These are phyloP conservation scores for Knufia fluminis DNA, from an alignment of 2,329 filamentous ascomycete species.

Conservation along the genomic window DNA sequence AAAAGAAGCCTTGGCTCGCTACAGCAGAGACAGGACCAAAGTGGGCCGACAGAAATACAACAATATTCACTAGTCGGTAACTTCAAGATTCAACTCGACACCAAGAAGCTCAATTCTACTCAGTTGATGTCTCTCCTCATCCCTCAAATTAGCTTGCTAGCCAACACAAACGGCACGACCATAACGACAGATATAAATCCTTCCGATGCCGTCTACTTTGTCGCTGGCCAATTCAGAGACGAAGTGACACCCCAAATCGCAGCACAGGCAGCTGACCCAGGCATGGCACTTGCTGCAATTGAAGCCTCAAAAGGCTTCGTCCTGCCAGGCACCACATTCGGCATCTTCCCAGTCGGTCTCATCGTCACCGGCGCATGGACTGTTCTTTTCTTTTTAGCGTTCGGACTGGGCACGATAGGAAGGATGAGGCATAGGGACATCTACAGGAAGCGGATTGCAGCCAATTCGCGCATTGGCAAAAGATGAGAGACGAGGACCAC, in stretches of 20 bases:
- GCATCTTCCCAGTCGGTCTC: slow-evolving; percentile 27
- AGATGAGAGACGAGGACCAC: neutral
- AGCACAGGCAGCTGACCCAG: slow-evolving; percentile 19
- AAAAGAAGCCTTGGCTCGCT: slow-evolving; percentile 11
- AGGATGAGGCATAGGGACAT: slow-evolving; percentile 27
- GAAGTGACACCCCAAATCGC: slow-evolving; percentile 19
- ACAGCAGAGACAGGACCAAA: slow-evolving; percentile 9
- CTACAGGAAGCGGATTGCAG: slow-evolving; percentile 25
- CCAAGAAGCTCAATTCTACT: slow-evolving; percentile 24
- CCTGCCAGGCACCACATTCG: slow-evolving; percentile 27
- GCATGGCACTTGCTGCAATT: slow-evolving; percentile 21
- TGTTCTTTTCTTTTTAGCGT: slow-evolving; percentile 25
- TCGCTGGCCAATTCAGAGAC: slow-evolving; percentile 26
- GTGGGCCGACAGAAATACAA: slow-evolving; percentile 23
- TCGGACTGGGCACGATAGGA: slow-evolving; percentile 28
- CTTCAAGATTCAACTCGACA: slow-evolving; percentile 23
- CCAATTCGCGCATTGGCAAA: slow-evolving; percentile 10
- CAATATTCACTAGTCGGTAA: slow-evolving; percentile 29
- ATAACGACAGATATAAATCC: slow-evolving; percentile 26
- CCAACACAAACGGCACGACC: slow-evolving; percentile 17
- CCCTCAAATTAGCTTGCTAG: slow-evolving; percentile 26
- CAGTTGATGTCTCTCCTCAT: slow-evolving; percentile 28
- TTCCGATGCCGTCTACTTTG: slow-evolving; percentile 29
- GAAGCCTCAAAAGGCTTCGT: slow-evolving; percentile 24
- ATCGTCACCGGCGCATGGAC: slow-evolving; percentile 29